Percentiles rank a stretch among this genome's conserved stretches.
These are phyloP conservation scores for Chlorella sorokiniana DNA, from an alignment of 139 green algal species.

Conservation along the genomic window DNA sequence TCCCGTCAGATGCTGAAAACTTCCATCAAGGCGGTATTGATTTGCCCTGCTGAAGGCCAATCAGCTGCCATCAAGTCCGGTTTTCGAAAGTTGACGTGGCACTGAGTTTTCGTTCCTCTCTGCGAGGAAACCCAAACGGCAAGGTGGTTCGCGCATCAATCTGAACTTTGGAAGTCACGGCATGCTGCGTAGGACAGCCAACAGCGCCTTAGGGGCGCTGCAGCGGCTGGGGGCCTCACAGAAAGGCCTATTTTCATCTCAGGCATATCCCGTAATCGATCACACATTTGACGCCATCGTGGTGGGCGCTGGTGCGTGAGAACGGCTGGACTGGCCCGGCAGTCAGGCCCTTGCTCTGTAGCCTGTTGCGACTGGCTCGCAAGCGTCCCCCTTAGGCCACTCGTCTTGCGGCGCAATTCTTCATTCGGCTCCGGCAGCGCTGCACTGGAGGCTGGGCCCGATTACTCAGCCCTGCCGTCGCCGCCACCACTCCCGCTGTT, in stretches of 20 bases:
- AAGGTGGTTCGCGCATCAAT: background rate
- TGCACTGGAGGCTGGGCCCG: too few species aligned
- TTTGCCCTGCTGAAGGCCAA: too few species aligned
- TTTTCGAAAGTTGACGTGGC: too few species aligned
- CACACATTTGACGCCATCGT: constrained; percentile 98
- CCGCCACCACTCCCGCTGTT: background rate
- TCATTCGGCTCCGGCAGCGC: too few species aligned
- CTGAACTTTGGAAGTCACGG: background rate
- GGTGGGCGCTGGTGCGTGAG: constrained; percentile 84
- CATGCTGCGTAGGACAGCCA: background rate
- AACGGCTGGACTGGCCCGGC: background rate
- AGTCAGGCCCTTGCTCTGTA: too few species aligned
- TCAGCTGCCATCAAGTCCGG: too few species aligned
- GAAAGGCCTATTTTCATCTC: constrained; percentile 14
- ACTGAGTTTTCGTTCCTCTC: background rate
- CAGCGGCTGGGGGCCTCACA: constrained; percentile 6
- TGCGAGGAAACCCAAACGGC: background rate
- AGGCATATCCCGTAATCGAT: constrained; percentile 90
- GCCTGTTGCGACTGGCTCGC: too few species aligned
- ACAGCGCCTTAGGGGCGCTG: background rate
- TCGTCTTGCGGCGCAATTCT: too few species aligned
- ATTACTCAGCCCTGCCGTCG: background rate
- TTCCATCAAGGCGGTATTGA: too few species aligned
- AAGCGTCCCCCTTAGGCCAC: too few species aligned
- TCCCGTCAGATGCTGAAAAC: too few species aligned